Evolutionary conservation across 306 rosid genomes (phyloP).

Genomic region (Boehmeria nivea): DNA sequence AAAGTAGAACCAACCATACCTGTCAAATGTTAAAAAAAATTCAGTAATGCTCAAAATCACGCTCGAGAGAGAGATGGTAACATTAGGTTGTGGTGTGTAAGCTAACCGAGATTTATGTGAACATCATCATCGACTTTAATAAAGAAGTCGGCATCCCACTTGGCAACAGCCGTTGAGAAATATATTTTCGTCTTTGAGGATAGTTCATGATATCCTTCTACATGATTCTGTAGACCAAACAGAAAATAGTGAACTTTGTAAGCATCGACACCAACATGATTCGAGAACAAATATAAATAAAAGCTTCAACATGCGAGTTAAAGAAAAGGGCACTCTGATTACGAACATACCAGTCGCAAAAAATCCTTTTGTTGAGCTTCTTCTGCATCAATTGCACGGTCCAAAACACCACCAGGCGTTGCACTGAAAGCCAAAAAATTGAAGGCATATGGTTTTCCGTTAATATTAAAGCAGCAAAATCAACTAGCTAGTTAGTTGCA

Average conservation of each 20-base stretch:
- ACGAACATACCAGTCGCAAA: conserved; percentile 42
- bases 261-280: too few species aligned
- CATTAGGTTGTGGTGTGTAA: not conserved
- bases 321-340: conserved; percentile 4
- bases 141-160: conserved; percentile 61
- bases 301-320: not conserved
- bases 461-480: conserved; percentile 1
- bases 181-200: conserved; percentile 52
- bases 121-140: conserved; percentile 66
- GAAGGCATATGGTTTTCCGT: not conserved
- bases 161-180: conserved; percentile 47
- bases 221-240: conserved; percentile 40
- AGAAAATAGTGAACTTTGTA: not conserved
- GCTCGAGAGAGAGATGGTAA: not conserved
- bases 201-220: conserved; percentile 56
- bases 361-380: conserved; percentile 44
- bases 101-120: conserved; percentile 53
- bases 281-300: not conserved
- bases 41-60: not conserved
- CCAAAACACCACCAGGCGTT: conserved; percentile 47
- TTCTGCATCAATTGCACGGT: conserved; percentile 56
- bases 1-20: conserved; percentile 61
- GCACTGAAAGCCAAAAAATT: conserved; percentile 30
- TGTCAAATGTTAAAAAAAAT: conserved; percentile 14
- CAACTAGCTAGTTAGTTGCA: not conserved